Evolutionary conservation across 495 filamentous ascomycete species (phyloP), one percentile per base, ranked within the genome.

Genomic region (Bacidia gigantensis): DNA sequence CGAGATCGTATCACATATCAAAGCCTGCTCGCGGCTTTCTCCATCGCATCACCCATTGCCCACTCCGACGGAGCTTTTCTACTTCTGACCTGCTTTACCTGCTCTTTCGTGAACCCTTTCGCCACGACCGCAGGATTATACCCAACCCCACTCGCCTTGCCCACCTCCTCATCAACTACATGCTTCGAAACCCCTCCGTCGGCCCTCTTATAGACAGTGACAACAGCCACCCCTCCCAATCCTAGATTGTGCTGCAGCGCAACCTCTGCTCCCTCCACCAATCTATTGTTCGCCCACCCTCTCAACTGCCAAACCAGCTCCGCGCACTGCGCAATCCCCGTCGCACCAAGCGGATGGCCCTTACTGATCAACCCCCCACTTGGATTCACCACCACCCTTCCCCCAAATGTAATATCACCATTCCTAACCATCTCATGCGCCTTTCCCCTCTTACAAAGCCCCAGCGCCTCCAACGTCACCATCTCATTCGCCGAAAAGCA

Each of bases 401-500:
- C 86, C 44, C 89, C 89, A 62, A 94, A 95, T 0, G 92, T 96
- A 64, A 96, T 95, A 58, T 88, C 87, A 20, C 89, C 89, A 11
- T 66, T 70, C 14, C 89, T 78, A 17, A 96, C 87, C 76, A 98
- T 80, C 65, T 95, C 87, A 62, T 96, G 89, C 0, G 92, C 92
- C 65, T 89, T 89, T 0, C 90, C 92, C 0, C 74, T 78, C 54
- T 79, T 77, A 32, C 73, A 79, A 1, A 98, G 74, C 12, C 88
- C 89, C 2, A 98, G 72, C 0, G 84, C 87, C 64, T 96, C 90
- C 39, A 98, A 79, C 0, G 80, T 79, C 35, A 89, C 75, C 78
- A 98, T 82, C 70, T 96, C 90, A 63, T 98, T 98, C 21, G 90
- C 81, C 5, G 84, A 89, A 74, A 98, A 98, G 69, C 92, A 98